phyloP scores from a whole-genome alignment of 2,329 filamentous ascomycete species.

The Trichoderma arundinaceum region DNA sequence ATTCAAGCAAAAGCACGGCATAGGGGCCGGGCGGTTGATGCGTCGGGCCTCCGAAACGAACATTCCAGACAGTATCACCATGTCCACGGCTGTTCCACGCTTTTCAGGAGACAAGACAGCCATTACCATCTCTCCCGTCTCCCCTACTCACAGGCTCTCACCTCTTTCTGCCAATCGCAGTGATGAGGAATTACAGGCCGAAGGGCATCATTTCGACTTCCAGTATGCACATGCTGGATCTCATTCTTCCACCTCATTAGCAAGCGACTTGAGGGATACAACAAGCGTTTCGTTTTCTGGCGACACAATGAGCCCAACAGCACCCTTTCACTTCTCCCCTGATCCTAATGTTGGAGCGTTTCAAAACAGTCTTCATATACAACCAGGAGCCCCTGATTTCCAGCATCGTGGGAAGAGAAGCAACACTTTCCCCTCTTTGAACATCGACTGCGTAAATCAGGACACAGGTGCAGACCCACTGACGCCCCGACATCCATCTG shows the following conservation, averaged over 20 bases:
- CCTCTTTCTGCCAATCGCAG: conserved; percentile 72
- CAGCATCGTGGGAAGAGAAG: conserved; percentile 74
- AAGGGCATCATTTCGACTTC: conserved; percentile 44
- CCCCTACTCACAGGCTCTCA: conserved; percentile 70
- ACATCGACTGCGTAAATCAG: conserved; percentile 63
- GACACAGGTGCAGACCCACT: conserved; percentile 48
- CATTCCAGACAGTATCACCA: conserved; percentile 69
- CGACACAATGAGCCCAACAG: conserved; percentile 74
- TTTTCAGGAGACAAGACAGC: conserved; percentile 50
- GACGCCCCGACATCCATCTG: conserved; percentile 57
- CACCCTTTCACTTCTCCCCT: conserved; percentile 76
- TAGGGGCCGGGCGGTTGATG: conserved; percentile 56
- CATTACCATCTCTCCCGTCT: conserved; percentile 71
- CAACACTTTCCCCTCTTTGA: conserved; percentile 81
- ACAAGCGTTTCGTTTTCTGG: conserved; percentile 66
- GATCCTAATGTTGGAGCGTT: conserved; percentile 74
- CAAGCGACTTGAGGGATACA: conserved; percentile 42
- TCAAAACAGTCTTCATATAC: conserved; percentile 44
- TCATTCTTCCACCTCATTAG: conserved; percentile 44
- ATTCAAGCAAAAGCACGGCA: conserved; percentile 87
- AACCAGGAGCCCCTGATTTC: conserved; percentile 55
- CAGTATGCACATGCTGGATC: conserved; percentile 44
- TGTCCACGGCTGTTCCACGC: conserved; percentile 54
- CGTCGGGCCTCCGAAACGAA: conserved; percentile 70
- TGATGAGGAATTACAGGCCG: conserved; percentile 67